These are phyloP conservation scores for Fremontodendron californicum DNA, from an alignment of 345 rosid genomes.

Conservation along the genomic window DNA sequence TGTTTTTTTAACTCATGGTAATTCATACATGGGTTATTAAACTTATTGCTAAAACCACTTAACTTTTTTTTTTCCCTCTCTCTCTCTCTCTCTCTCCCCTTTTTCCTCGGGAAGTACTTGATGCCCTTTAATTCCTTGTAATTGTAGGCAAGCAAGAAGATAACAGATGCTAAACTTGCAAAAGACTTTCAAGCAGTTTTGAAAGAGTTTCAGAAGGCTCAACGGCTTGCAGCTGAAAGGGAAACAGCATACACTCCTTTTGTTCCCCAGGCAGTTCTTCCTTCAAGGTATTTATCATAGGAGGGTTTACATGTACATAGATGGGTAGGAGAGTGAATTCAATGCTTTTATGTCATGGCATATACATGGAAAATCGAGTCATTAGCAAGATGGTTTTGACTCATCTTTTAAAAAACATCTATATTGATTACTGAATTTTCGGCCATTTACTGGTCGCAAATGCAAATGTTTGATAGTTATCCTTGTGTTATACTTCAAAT, in stretches of 20 bases:
- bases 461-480: not conserved
- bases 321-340: not conserved
- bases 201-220: slow-evolving; percentile 96
- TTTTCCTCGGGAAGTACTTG: not conserved
- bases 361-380: not conserved
- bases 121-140: not conserved
- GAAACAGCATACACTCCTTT: slow-evolving; percentile 86
- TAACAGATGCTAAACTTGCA: slow-evolving; percentile 98
- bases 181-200: slow-evolving; percentile 91
- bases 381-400: not conserved
- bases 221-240: slow-evolving; percentile 90
- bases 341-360: not conserved
- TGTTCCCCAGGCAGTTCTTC: slow-evolving; percentile 55
- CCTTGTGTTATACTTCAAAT: not conserved
- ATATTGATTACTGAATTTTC: not conserved
- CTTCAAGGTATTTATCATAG: slow-evolving; percentile 54
- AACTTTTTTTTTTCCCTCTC: not conserved
- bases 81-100: not conserved
- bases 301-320: not conserved
- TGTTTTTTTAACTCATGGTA: not conserved
- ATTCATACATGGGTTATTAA: not conserved
- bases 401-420: not conserved
- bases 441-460: not conserved
- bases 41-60: not conserved
- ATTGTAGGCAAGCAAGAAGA: slow-evolving; percentile 76